Base-by-base conservation (phyloP, 139 green algal genomes). In the Coccomyxa sp. region DNA sequence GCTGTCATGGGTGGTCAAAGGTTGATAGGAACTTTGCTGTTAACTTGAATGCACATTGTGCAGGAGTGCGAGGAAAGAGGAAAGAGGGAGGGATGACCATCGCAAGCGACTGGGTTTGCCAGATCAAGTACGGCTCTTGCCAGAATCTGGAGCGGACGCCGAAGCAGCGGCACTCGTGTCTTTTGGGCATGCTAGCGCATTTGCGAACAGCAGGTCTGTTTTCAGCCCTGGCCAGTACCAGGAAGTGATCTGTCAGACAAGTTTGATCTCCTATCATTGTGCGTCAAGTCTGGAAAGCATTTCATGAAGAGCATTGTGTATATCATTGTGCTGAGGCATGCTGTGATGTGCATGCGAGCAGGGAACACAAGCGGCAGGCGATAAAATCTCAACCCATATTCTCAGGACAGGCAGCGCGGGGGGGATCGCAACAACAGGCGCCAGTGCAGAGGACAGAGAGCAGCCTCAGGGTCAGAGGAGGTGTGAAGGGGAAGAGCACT, bases 51-150 rank as follows among this genome's bases (percentile, higher is more conserved):
- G 18, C 21, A 31, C 13, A 15, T 23, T 23, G 58, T 57, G n/a
- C 84, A 87, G 84, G 76, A 76, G 30, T n/a, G 63, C 31, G 13
- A 83, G 89, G 21, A 92, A 91, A 68, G 89, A 86, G 12, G 87
- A 90, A 31, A 79, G 86, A 67, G 59, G 76, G 16, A 60, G 80
- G 10, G 89, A 90, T 11, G 82, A 82, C 28, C 79, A 67, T 74
- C 90, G 89, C 23, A 82, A 83, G 25, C 78, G 67, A 60, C 87
- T 97, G 77, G 90, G 91, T 17, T 86, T 98, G 67, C 77, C 88
- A 12, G 84, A 91, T 10, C 76, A 82, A 0, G 86, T 98, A 15
- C 83, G 67, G 38, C 86, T 97, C 71, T 80, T 96, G 66, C 92
- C 93, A 17, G 82, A 86, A 7, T 87, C 86, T 16, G 25, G 59